phyloP scores from a whole-genome alignment of 768 basidiomycete genomes.

The Suillus placidus region DNA sequence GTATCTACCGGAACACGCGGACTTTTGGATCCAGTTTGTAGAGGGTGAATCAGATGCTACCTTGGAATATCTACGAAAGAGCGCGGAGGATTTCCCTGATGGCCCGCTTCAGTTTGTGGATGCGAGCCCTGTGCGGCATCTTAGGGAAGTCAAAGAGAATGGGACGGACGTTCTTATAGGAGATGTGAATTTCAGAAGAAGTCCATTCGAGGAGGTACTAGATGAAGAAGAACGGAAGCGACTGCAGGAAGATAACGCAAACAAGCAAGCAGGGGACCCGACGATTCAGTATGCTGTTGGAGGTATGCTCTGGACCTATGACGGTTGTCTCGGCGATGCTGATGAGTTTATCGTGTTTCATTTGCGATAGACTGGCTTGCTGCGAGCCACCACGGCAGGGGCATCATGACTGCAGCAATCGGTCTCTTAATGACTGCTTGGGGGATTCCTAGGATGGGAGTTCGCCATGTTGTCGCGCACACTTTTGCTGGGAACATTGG shows the following conservation, averaged over 20 bases:
- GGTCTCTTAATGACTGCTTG: slow-evolving; percentile 55
- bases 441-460: slow-evolving; percentile 66
- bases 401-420: slow-evolving; percentile 75
- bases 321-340: not conserved
- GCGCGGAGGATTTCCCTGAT: slow-evolving; percentile 18
- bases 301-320: slow-evolving; percentile 37
- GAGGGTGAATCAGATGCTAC: slow-evolving; percentile 23
- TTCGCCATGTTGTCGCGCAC: slow-evolving; percentile 43
- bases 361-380: slow-evolving; percentile 56
- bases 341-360: not conserved
- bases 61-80: slow-evolving; percentile 24
- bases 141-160: slow-evolving; percentile 59
- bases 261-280: slow-evolving; percentile 49
- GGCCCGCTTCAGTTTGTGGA: slow-evolving; percentile 40
- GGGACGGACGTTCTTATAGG: slow-evolving; percentile 59
- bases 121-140: slow-evolving; percentile 48
- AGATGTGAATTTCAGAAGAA: slow-evolving; percentile 30
- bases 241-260: slow-evolving; percentile 44
- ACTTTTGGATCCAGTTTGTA: slow-evolving; percentile 36
- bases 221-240: slow-evolving; percentile 42
- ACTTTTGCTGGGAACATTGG: slow-evolving; percentile 57
- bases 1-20: slow-evolving; percentile 48
- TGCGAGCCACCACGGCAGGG: slow-evolving; percentile 62
- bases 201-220: slow-evolving; percentile 29
- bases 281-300: slow-evolving; percentile 64